Base-by-base conservation (phyloP, 208 protist species). In the Zelonia costaricensis region DNA sequence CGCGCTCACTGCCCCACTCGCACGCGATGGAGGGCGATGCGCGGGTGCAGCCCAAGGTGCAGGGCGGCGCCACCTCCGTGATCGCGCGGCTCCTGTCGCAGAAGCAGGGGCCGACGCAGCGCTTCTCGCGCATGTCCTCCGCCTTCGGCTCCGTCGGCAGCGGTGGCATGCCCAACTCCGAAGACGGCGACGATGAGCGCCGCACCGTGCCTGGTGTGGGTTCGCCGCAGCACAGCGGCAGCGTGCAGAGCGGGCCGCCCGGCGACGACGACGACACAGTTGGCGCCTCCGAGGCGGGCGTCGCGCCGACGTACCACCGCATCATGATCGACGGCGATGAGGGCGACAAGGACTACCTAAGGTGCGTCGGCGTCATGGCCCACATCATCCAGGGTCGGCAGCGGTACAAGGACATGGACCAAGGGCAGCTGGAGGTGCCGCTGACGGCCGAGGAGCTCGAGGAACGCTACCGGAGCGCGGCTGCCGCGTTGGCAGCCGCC, bases 311-410 rank as follows among this genome's bases (percentile, higher is more conserved):
- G 28, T 93, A 90, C 48, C 72, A 85, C 42, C 78, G 85, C 47
- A 81, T 95, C 43, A 70, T 78, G 44, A 84, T 92, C 55, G 85
- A 93, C 47, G 90, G 84, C 12, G 90, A 90, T 28, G 82, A 86
- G 53, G 81, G 82, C 25, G 60, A 75, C 54, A 66, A 63, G 9
- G 84, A 95, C 65, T 95, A 89, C 67, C 22, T 78, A 35, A 91
- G 80, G 59, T 92, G 80, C 52, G 90, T 78, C 0, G 84, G 80
- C 28, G 62, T 89, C 22, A 90, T 95, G 23, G 80, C 86, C 3
- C 74, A 70, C 33, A 64, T 88, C n/a, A 80, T 95, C 27, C 61
- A 49, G 10, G 36, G 82, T 9, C 73, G 90, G 10, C 80, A 88
- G 59, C 40, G 56, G 18, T 95, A 92, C 70, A 95, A 95, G 56